These are phyloP conservation scores for Abrus precatorius DNA, from an alignment of 306 rosid species.

Conservation along the genomic window DNA sequence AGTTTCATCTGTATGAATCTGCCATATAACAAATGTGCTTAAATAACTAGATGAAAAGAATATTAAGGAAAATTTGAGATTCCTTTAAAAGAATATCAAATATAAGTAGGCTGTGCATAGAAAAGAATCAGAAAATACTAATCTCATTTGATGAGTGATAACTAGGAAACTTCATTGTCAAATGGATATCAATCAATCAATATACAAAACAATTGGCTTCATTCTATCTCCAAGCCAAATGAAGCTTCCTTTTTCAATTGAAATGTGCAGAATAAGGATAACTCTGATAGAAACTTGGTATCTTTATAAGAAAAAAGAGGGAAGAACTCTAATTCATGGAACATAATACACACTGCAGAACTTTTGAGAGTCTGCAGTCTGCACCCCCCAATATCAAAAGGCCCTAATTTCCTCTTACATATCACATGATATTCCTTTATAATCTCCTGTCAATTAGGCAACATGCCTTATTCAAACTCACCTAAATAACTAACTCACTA, in stretches of 20 bases:
- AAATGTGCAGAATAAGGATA: conserved; percentile 9
- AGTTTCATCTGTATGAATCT: conserved; percentile 96
- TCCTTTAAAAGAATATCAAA: conserved; percentile 16
- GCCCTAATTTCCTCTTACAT: too few species aligned
- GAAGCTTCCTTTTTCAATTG: conserved; percentile 22
- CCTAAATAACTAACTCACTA: too few species aligned
- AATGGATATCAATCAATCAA: conserved; percentile 20
- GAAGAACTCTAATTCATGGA: too few species aligned
- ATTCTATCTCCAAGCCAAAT: not conserved
- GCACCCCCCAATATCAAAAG: too few species aligned
- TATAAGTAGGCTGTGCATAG: conserved; percentile 4
- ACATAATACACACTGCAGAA: too few species aligned
- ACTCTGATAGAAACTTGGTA: too few species aligned
- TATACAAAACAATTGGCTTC: conserved; percentile 14
- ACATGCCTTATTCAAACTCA: too few species aligned
- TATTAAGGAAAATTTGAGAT: not conserved
- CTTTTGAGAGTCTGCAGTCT: too few species aligned
- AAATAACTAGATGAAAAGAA: conserved; percentile 46
- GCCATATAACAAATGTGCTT: conserved; percentile 50
- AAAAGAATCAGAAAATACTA: conserved; percentile 8
- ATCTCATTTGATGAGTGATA: conserved; percentile 28
- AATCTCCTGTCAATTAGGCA: too few species aligned
- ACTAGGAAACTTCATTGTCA: conserved; percentile 14
- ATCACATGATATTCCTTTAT: too few species aligned
- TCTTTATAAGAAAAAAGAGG: too few species aligned